phyloP scores from a whole-genome alignment of 208 protist species.

The Angomonas ambiguus region DNA sequence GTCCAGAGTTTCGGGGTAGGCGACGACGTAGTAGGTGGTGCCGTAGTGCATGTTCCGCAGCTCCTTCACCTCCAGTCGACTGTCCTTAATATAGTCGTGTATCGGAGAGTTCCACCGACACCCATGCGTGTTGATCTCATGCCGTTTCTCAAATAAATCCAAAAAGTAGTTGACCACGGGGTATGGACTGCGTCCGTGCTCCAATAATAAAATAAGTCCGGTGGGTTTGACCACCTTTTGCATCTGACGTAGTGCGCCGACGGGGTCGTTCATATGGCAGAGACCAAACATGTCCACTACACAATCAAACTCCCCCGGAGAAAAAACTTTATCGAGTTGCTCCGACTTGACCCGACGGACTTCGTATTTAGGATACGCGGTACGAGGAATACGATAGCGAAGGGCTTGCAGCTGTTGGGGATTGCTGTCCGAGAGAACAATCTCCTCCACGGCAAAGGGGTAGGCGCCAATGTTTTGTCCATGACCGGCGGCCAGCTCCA shows the following conservation, averaged over 20 bases:
- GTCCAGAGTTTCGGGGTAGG: slow-evolving; percentile 77
- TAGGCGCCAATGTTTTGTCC: slow-evolving; percentile 89
- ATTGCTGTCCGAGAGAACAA: slow-evolving; percentile 81
- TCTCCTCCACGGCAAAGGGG: slow-evolving; percentile 84
- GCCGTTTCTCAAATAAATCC: slow-evolving; percentile 71
- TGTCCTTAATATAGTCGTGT: slow-evolving; percentile 66
- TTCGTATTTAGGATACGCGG: slow-evolving; percentile 84
- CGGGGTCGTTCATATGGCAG: slow-evolving; percentile 86
- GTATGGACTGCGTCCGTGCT: slow-evolving; percentile 84
- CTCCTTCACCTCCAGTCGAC: slow-evolving; percentile 77
- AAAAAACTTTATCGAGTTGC: slow-evolving; percentile 64
- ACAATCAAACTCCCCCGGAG: slow-evolving; percentile 84
- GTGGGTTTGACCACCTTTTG: slow-evolving; percentile 85
- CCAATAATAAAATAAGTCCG: slow-evolving; percentile 86
- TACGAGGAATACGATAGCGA: slow-evolving; percentile 73
- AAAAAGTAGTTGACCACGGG: slow-evolving; percentile 86
- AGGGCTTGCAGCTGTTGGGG: slow-evolving; percentile 82
- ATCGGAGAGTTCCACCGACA: slow-evolving; percentile 86
- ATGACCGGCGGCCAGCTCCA: slow-evolving; percentile 84
- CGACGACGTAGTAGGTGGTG: slow-evolving; percentile 88
- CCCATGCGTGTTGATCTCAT: slow-evolving; percentile 83
- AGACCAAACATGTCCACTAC: slow-evolving; percentile 91
- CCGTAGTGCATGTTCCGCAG: slow-evolving; percentile 88
- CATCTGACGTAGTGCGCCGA: slow-evolving; percentile 87
- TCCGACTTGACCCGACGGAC: slow-evolving; percentile 78